These are phyloP conservation scores for Xerocomus subilludens DNA, from an alignment of 1,284 basidiomycete species.

Conservation along the genomic window DNA sequence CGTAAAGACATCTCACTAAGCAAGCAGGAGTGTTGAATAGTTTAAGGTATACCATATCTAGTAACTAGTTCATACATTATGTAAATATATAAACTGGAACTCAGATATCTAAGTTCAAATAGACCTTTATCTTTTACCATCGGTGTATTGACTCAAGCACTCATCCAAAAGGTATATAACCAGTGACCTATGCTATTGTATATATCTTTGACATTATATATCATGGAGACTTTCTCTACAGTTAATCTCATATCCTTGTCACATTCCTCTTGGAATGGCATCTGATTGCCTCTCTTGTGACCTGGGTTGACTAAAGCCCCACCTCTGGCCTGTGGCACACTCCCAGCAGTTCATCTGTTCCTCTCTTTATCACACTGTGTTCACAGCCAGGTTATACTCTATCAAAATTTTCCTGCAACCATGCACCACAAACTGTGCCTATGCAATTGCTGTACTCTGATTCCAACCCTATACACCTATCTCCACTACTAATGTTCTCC, in stretches of 20 bases:
- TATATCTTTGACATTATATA: too few relatives aligned
- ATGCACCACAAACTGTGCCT: constrained; percentile 28
- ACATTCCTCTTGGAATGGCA: constrained; percentile 10
- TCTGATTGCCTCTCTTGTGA: constrained; percentile 30
- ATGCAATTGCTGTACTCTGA: constrained; percentile 38
- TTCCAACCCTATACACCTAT: constrained; percentile 50
- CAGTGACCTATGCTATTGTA: too few relatives aligned
- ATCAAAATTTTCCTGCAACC: constrained; percentile 36
- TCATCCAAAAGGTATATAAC: too few relatives aligned
- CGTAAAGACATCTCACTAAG: too few relatives aligned
- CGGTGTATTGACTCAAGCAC: too few relatives aligned
- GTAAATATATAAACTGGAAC: too few relatives aligned
- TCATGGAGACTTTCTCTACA: constrained; percentile 49
- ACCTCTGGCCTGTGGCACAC: constrained; percentile 39
- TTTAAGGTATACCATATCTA: too few relatives aligned
- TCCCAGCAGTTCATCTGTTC: constrained; percentile 41
- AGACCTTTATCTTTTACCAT: too few relatives aligned
- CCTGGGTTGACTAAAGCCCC: constrained; percentile 36
- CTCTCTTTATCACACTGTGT: constrained; percentile 37
- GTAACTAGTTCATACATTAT: too few relatives aligned
- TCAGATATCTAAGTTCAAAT: too few relatives aligned
- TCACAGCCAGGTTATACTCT: constrained; percentile 32
- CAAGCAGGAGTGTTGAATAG: too few relatives aligned
- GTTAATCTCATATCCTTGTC: constrained; percentile 46
- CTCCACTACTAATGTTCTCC: constrained; percentile 56